Evolutionary conservation across 371 early-diverging fungal genomes (phyloP), one percentile per base, ranked within the genome.

Genomic region (Mortierella sp.): DNA sequence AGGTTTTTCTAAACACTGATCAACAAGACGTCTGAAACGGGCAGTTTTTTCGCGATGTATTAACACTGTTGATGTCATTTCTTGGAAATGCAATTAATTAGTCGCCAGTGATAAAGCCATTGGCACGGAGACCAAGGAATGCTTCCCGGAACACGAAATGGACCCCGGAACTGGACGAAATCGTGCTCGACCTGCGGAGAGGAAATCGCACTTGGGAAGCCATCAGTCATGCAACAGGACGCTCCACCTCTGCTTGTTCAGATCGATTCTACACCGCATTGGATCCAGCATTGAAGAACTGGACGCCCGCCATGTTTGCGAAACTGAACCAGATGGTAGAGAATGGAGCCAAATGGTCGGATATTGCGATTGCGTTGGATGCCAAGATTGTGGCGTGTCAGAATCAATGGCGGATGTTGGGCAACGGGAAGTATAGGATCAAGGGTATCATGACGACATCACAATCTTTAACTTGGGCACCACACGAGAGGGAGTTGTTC

Each of bases 241-340:
- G 78, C 8, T 47, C 87, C 1, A 8, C 60, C 2, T 73, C 80
- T 0, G 82, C 70, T 1, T 80, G 80, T 55, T 74, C 86, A 2
- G 82, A 82, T 58, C 87, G 83, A 14, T 86, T 58, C 50, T 76
- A 82, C 26, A 82, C 76, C 0, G 26, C 26, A 0, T 45, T 86
- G 5, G 87, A 86, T 21, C 83, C 87, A 7, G 58, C 72, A 11
- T 72, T 86, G 26, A 72, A 65, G 26, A 42, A 14, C 45, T 86
- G 87, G 87, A 86, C 87, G 3, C 78, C 80, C 1, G 71, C 70
- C 68, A 86, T 80, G 87, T 72, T 82, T 70, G 28, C 76, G 31
- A 77, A 73, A n/a, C 42, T 86, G 60, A 78, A 86, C 60, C 75
- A 82, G 65, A 79, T 82, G 87, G 83, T 78, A 0, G 83, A 82